Percentiles rank a stretch among this genome's conserved stretches.
These are phyloP conservation scores for Dioscorea zingiberensis DNA, from an alignment of 106 monocot genomes.

Conservation along the genomic window DNA sequence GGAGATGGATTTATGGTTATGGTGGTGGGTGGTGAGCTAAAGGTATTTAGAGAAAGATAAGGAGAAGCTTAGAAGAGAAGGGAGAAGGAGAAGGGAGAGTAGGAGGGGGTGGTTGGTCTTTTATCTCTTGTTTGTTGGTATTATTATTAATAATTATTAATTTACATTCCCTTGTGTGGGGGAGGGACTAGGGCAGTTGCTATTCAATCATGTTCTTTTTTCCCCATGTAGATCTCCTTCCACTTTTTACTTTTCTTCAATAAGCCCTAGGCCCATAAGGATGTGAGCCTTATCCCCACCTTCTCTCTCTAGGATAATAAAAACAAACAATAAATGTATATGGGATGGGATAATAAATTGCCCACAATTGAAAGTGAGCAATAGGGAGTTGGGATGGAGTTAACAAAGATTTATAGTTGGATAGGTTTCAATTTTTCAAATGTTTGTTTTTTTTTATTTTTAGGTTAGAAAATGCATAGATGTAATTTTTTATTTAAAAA, in stretches of 20 bases:
- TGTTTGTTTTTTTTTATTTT: no score
- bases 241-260: slow-evolving; percentile 7
- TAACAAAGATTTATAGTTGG: no score
- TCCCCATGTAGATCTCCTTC: slow-evolving; percentile 4
- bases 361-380: no score
- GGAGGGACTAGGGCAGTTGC: no score
- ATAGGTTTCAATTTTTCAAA: no score
- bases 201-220: neutral
- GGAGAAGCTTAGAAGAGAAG: neutral
- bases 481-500: no score
- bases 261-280: neutral
- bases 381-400: no score
- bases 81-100: no score
- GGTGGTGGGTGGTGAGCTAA: slow-evolving; percentile 5
- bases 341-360: no score
- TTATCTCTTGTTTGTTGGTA: neutral
- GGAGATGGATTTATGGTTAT: neutral
- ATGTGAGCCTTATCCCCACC: neutral
- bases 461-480: no score
- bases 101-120: neutral
- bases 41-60: slow-evolving; percentile 3
- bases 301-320: neutral
- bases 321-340: no score
- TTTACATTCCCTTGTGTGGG: neutral
- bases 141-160: neutral